Percentiles rank a stretch among this genome's conserved stretches.
Conservation (phyloP, 257 asterid species). For the Salvia miltiorrhiza region DNA sequence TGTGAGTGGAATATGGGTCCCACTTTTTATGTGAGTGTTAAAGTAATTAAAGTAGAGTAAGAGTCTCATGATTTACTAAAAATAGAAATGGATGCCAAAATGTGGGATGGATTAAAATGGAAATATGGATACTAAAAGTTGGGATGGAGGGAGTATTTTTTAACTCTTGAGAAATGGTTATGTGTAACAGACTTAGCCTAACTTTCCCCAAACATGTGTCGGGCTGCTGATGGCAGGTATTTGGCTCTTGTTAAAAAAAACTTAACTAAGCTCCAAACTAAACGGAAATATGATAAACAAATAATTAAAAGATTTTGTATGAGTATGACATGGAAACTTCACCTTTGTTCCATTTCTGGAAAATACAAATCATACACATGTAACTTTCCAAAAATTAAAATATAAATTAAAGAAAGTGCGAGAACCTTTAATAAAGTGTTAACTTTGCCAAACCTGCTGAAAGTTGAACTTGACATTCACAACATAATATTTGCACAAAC, state of each 20-base stretch:
- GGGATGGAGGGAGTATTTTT: too few relatives aligned
- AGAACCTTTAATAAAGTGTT: background rate
- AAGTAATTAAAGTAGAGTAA: too few relatives aligned
- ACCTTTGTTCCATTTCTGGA: background rate
- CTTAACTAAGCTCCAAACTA: conserved; percentile 1
- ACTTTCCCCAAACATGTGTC: background rate
- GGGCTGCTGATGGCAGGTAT: background rate
- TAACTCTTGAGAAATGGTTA: background rate
- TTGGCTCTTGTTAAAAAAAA: background rate
- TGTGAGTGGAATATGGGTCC: too few relatives aligned
- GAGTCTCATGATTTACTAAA: too few relatives aligned
- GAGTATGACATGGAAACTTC: background rate
- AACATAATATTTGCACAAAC: background rate
- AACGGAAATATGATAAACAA: background rate
- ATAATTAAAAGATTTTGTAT: background rate
- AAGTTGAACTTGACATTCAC: background rate
- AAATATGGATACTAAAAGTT: too few relatives aligned
- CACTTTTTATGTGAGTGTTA: too few relatives aligned
- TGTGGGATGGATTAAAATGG: too few relatives aligned
- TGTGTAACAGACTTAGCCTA: background rate
- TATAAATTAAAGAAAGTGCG: background rate
- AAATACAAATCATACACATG: background rate
- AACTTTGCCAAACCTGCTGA: background rate
- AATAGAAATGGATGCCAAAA: too few relatives aligned
- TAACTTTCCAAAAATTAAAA: background rate